Base-by-base conservation (phyloP, 805 yeast species). In the Blastobotrys parvus region DNA sequence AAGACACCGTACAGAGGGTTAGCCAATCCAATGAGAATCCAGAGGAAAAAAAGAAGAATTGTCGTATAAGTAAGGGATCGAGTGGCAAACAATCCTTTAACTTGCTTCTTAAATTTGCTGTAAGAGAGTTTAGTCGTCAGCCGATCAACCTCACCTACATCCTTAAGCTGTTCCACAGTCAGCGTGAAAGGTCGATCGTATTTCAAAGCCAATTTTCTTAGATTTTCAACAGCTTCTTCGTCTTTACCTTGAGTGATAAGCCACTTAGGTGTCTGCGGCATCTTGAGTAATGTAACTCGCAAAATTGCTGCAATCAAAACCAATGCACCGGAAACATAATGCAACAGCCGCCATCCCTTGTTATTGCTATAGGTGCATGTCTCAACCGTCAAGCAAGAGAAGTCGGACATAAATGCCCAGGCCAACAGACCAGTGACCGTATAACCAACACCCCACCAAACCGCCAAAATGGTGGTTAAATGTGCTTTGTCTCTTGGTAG, bases 381-480 rank as follows among this genome's bases (percentile, higher is more conserved):
- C 15, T 55, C 67, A 15, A n/a, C 37, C 7, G 13, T 17, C 6
- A 30, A 17, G 54, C 82, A 75, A 3, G 76, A 70, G 46, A 64
- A 63, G 44, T 71, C 67, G 13, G 78, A 69, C 36, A 77, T 60
- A 42, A 73, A 71, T 0, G 75, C 80, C 77, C 80, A 77, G 3
- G 78, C 70, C 34, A 75, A 52, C 19, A 74, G 57, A 23, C 65
- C 64, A 7, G 78, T 70, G 35, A 76, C 61, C 2, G 78, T 68
- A 54, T 77, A 80, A 21, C 81, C 82, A 29, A 77, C 64, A 35
- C 80, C 77, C 82, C 82, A 77, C 73, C 70, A 78, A 32, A 67
- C 61, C 19, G 79, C 75, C 57, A 76, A 65, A 25, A 72, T 62
- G 3, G 80, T 74, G 35, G 70, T 64, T 44, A 73, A 54, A 67